Conservation (phyloP, 352 stramenopile species). For the Phytophthora cactorum region DNA sequence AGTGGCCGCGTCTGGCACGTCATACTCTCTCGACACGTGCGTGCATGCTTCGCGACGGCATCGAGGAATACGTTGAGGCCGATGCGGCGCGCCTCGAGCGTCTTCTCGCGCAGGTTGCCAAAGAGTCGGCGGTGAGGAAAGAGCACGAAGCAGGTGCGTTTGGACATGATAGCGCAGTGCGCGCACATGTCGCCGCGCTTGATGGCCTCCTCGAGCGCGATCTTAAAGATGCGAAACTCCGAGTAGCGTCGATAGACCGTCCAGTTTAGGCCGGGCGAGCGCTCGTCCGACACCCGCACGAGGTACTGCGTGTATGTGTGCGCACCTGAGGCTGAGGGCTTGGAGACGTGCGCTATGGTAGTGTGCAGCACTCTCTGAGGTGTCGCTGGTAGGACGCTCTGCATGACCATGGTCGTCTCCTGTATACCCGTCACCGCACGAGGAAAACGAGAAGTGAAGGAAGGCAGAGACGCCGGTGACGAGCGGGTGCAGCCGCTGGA, state of each 20-base stretch:
- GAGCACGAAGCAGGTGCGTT: conserved; percentile 82
- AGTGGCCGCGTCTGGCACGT: conserved; percentile 75
- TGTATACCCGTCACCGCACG: conserved; percentile 6
- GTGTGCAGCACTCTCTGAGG: conserved; percentile 71
- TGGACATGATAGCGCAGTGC: conserved; percentile 81
- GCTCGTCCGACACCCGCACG: conserved; percentile 85
- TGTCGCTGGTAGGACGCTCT: conserved; percentile 30
- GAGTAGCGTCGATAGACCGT: conserved; percentile 87
- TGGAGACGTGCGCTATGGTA: conserved; percentile 80
- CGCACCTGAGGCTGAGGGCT: conserved; percentile 55
- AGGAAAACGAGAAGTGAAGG: conserved; percentile 27
- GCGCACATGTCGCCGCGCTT: conserved; percentile 76
- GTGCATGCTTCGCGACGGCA: conserved; percentile 75
- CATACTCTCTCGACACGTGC: conserved; percentile 72
- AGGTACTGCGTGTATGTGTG: conserved; percentile 87
- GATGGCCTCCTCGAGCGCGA: conserved; percentile 65
- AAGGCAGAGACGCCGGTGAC: conserved; percentile 26
- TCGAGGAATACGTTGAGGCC: conserved; percentile 83
- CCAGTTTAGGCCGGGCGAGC: conserved; percentile 72
- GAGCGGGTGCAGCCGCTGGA: conserved; percentile 2
- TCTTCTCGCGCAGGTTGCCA: conserved; percentile 72
- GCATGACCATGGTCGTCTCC: conserved; percentile 40
- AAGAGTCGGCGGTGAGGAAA: conserved; percentile 83
- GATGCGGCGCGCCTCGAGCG: conserved; percentile 74
- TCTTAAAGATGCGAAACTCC: conserved; percentile 80